Evolutionary conservation across 345 rosid genomes (phyloP).

Genomic region (Corchorus capsularis): DNA sequence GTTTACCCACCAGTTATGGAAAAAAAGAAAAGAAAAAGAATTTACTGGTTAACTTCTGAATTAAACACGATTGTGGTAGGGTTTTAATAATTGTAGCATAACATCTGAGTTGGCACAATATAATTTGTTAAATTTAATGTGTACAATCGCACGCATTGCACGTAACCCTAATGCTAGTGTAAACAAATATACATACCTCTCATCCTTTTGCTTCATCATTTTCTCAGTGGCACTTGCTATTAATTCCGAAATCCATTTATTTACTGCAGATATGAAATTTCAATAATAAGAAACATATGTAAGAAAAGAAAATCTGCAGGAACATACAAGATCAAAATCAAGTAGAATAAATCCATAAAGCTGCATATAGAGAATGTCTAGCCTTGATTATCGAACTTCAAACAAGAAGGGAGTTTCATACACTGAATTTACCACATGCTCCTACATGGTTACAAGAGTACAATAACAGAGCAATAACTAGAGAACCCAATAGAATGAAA

Average conservation of each 20-base stretch:
- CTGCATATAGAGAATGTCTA: not conserved
- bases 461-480: not conserved
- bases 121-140: too few species aligned
- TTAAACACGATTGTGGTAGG: too few species aligned
- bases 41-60: too few species aligned
- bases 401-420: not conserved
- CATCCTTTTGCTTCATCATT: constrained; percentile 98
- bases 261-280: constrained; percentile 49
- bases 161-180: not conserved
- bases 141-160: too few species aligned
- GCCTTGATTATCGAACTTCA: too few species aligned
- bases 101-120: not conserved
- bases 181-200: constrained; percentile 54
- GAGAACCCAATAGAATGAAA: not conserved
- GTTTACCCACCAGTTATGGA: not conserved
- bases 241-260: constrained; percentile 85
- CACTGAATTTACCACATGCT: not conserved
- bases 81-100: not conserved
- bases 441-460: too few species aligned
- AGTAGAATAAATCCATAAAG: not conserved
- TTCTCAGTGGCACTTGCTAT: constrained; percentile 88
- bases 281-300: constrained; percentile 10
- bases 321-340: not conserved
- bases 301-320: constrained; percentile 10
- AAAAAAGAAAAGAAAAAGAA: too few species aligned